Evolutionary conservation across 352 stramenopile species (phyloP), one percentile per base, ranked within the genome.

Genomic region (Phytophthora quininea): DNA sequence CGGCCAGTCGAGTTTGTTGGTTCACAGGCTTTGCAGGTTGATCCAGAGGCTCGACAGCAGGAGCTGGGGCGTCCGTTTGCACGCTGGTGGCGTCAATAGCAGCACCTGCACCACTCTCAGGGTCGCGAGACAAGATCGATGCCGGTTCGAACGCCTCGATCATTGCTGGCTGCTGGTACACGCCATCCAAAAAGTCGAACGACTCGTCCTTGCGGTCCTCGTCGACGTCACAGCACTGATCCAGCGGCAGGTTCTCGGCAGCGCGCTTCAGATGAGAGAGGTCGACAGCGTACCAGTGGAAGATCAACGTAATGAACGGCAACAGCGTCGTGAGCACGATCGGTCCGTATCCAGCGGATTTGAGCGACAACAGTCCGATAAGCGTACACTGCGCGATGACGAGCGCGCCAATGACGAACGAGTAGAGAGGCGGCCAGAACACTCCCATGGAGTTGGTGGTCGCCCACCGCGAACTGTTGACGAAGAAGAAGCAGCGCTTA

Each of bases 131-230:
- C 46, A 67, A 42, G 47, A 77, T 67, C 35, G 72, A 74, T 27
- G 62, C 52, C 50, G 72, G 70, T 29, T 69, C 63, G 42, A 76
- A 78, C 10, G 62, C 65, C 54, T 83, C 71, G 8, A 76, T 73
- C 79, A 92, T 88, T 1, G 81, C 84, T 59, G 84, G 84, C 55
- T 90, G 84, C 58, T 88, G 77, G 56, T 92, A 92, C 10, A 90
- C 74, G 58, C 75, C 77, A 66, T 92, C 71, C 5, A 92, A 71
- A 42, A 90, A 90, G 51, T 86, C 76, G 56, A 88, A 86, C 32
- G 68, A 56, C 19, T 87, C 68, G 29, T 84, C 46, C 59, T 78
- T 79, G 58, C 82, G 82, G 45, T 79, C 71, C 51, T 80, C 78
- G 43, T 92, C 84, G 45, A 92, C 46, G 52, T 88, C 77, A 52